A percentile compares a stretch with the other conserved stretches of the same genome.
phyloP scores from a whole-genome alignment of 1,284 basidiomycete genomes.

The Amylostereum areolatum region DNA sequence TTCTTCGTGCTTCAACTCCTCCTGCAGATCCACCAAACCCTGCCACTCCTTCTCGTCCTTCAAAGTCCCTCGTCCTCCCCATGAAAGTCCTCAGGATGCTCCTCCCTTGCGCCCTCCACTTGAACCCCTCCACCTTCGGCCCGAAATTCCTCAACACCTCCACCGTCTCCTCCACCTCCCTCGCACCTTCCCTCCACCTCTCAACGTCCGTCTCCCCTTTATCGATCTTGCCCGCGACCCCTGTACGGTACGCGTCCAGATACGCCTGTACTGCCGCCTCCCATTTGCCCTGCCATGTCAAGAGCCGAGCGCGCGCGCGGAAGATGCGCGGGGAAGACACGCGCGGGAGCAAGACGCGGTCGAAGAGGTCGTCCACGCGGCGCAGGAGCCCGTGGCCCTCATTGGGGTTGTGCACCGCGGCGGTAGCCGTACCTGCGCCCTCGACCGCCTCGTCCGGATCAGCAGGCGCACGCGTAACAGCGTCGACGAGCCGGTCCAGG shows the following conservation, averaged over 20 bases:
- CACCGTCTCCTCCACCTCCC: conserved; percentile 78
- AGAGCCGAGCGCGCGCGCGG: conserved; percentile 74
- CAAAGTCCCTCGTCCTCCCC: conserved; percentile 77
- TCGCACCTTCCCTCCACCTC: conserved; percentile 69
- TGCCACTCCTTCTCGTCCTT: conserved; percentile 85
- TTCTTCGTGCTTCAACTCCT: conserved; percentile 40
- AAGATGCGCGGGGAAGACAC: conserved; percentile 75
- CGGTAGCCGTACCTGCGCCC: conserved; percentile 16
- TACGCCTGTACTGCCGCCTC: conserved; percentile 76
- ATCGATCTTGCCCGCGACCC: conserved; percentile 63
- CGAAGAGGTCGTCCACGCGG: conserved; percentile 68
- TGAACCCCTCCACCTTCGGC: conserved; percentile 51
- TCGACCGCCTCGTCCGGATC: conserved; percentile 31
- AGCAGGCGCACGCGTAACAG: conserved; percentile 61
- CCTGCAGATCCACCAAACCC: conserved; percentile 53
- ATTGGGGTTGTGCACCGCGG: conserved; percentile 40
- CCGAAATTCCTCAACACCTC: conserved; percentile 82
- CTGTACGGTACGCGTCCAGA: conserved; percentile 76
- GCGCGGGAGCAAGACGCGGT: conserved; percentile 71
- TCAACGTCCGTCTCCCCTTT: conserved; percentile 58
- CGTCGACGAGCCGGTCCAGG: conserved; percentile 80
- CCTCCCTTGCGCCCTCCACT: conserved; percentile 83
- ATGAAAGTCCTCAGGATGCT: conserved; percentile 88
- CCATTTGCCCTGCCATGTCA: conserved; percentile 68
- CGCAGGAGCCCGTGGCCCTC: conserved; percentile 60